Percentiles rank a stretch among this genome's conserved stretches.
phyloP scores from a whole-genome alignment of 2,329 filamentous ascomycete species.

The Neofusicoccum sp. region DNA sequence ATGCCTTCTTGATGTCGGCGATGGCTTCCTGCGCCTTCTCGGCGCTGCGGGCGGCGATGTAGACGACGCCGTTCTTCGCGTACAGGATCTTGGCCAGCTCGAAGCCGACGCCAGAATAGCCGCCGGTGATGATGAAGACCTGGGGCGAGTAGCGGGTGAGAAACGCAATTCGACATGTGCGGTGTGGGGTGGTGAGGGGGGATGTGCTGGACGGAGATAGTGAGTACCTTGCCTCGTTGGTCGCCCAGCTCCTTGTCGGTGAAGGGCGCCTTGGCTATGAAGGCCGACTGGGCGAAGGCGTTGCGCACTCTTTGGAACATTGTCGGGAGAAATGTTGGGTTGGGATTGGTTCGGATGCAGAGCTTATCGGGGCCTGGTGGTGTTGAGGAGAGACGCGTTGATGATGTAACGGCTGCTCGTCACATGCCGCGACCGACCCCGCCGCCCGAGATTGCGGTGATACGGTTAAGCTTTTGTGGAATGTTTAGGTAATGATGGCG shows the following conservation, averaged over 20 bases:
- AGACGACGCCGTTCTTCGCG: constrained; percentile 57
- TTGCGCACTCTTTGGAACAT: constrained; percentile 14
- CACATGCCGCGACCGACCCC: neutral
- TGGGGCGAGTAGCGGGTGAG: neutral
- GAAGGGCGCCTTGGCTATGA: constrained; percentile 42
- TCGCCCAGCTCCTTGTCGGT: constrained; percentile 48
- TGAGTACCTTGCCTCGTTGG: constrained; percentile 23
- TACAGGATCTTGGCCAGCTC: constrained; percentile 60
- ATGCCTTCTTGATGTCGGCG: constrained; percentile 40
- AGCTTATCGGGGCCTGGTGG: neutral
- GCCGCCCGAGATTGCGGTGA: neutral
- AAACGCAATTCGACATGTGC: too few species aligned
- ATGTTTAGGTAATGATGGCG: neutral
- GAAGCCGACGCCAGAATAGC: constrained; percentile 53
- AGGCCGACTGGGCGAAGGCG: constrained; percentile 28
- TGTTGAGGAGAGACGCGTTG: neutral
- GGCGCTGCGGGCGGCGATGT: constrained; percentile 54
- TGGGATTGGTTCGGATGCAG: neutral
- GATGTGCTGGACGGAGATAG: neutral
- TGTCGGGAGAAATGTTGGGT: neutral
- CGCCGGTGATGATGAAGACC: constrained; percentile 53
- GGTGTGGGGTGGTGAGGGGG: neutral
- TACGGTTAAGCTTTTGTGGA: neutral
- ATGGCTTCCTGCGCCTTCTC: constrained; percentile 52
- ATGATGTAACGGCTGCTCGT: neutral